These are phyloP conservation scores for Cystobasidium onofrii DNA, from an alignment of 768 basidiomycete species.

Conservation along the genomic window DNA sequence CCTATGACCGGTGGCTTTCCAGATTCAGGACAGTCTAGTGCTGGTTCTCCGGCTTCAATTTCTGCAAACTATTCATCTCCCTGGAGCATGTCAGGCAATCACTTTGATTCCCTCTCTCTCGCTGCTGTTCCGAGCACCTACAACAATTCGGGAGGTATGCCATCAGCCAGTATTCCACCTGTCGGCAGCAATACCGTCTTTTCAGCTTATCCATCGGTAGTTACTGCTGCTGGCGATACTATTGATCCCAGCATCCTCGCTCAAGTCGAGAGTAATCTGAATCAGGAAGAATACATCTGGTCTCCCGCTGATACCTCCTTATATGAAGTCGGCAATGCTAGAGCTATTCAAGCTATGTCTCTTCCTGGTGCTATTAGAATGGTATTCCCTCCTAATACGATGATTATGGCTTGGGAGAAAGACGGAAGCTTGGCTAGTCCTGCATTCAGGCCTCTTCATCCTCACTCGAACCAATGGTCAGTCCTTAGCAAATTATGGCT, in stretches of 20 bases:
- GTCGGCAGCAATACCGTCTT: not conserved
- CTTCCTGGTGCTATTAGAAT: slow-evolving; percentile 15
- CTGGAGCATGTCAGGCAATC: not conserved
- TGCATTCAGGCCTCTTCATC: slow-evolving; percentile 28
- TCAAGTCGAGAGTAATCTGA: slow-evolving; percentile 21
- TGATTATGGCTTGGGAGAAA: slow-evolving; percentile 31
- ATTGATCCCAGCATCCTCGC: slow-evolving; percentile 15
- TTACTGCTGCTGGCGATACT: slow-evolving; percentile 9
- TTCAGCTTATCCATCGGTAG: not conserved
- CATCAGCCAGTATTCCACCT: not conserved
- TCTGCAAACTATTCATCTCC: not conserved
- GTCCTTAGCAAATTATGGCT: not conserved
- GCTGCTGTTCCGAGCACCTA: not conserved
- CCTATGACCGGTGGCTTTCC: slow-evolving; percentile 4
- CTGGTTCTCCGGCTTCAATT: slow-evolving; percentile 8
- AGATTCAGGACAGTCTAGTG: slow-evolving; percentile 18
- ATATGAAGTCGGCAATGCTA: slow-evolving; percentile 25
- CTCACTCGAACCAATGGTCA: slow-evolving; percentile 19
- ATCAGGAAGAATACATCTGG: slow-evolving; percentile 29
- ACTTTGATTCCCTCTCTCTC: slow-evolving; percentile 18
- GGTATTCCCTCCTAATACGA: slow-evolving; percentile 27
- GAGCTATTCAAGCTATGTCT: slow-evolving; percentile 5
- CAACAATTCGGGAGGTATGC: no score
- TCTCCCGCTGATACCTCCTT: slow-evolving; percentile 15
- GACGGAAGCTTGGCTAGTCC: slow-evolving; percentile 31